Conservation (phyloP, 2,329 filamentous ascomycete genomes). For the Biscogniauxia sp. region DNA sequence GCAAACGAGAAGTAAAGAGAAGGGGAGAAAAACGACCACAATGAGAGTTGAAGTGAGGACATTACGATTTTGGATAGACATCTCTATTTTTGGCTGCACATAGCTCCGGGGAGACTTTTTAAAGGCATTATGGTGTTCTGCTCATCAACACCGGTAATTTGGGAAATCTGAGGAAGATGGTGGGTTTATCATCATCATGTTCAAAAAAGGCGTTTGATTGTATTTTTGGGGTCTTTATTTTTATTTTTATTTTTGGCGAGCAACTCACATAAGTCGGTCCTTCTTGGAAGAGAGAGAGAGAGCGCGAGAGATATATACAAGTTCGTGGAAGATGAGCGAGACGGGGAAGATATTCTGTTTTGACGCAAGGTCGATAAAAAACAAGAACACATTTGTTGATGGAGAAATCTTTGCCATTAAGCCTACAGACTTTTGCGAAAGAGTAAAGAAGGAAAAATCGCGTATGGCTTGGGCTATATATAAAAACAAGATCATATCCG, state of each 20-base stretch:
- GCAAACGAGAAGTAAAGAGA: background rate
- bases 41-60: background rate
- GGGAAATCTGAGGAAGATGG: conserved; percentile 2
- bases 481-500: background rate
- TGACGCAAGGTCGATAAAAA: background rate
- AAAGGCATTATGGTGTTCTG: background rate
- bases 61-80: conserved; percentile 1
- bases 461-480: conserved; percentile 14
- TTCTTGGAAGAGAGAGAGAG: background rate
- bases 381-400: background rate
- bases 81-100: conserved; percentile 1
- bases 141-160: conserved; percentile 6
- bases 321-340: conserved; percentile 7
- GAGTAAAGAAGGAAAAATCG: conserved; percentile 1
- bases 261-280: conserved; percentile 8
- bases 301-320: too few species aligned
- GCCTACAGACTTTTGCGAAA: background rate
- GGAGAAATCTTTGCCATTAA: background rate
- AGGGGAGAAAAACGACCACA: background rate
- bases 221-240: background rate
- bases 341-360: conserved; percentile 3
- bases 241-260: background rate
- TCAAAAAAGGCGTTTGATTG: conserved; percentile 9
- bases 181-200: background rate
- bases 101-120: background rate